Conservation (phyloP, 768 basidiomycete genomes). For the Rubroboletus satanas region DNA sequence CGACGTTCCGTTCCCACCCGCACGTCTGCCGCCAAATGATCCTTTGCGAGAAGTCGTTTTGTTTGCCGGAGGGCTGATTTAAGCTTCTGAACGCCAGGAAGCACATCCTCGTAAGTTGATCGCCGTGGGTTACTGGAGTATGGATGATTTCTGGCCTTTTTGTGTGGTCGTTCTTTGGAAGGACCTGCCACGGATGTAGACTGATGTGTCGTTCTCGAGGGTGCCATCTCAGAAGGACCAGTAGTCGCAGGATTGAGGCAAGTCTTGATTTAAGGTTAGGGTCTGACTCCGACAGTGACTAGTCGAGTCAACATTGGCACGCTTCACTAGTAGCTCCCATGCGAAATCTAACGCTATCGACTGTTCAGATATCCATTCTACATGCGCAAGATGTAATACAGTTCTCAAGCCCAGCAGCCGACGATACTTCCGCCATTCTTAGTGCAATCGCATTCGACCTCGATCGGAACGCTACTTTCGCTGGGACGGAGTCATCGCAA, state of each 20-base stretch:
- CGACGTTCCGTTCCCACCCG: conserved; percentile 79
- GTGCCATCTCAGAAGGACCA: conserved; percentile 10
- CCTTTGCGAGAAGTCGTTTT: conserved; percentile 77
- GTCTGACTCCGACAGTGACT: not conserved
- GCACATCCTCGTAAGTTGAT: conserved; percentile 11
- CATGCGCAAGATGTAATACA: conserved; percentile 11
- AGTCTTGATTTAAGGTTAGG: conserved; percentile 17
- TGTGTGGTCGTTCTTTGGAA: conserved; percentile 15
- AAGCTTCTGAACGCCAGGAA: conserved; percentile 78
- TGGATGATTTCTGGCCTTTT: conserved; percentile 9
- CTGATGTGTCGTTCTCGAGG: conserved; percentile 11
- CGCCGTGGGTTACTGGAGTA: conserved; percentile 12
- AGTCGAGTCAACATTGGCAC: no score
- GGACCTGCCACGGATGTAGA: conserved; percentile 1
- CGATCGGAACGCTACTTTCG: conserved; percentile 58
- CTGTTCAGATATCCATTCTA: conserved; percentile 22
- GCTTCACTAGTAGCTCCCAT: conserved; percentile 27
- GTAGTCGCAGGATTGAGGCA: not conserved
- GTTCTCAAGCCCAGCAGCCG: conserved; percentile 14
- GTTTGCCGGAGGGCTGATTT: conserved; percentile 85
- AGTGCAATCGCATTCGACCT: conserved; percentile 54
- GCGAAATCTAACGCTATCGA: conserved; percentile 54
- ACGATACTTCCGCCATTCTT: conserved; percentile 33
- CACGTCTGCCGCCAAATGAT: conserved; percentile 80
- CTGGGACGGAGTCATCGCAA: conserved; percentile 56